Conservation (phyloP, 2,329 filamentous ascomycete species). For the Calycina marina region DNA sequence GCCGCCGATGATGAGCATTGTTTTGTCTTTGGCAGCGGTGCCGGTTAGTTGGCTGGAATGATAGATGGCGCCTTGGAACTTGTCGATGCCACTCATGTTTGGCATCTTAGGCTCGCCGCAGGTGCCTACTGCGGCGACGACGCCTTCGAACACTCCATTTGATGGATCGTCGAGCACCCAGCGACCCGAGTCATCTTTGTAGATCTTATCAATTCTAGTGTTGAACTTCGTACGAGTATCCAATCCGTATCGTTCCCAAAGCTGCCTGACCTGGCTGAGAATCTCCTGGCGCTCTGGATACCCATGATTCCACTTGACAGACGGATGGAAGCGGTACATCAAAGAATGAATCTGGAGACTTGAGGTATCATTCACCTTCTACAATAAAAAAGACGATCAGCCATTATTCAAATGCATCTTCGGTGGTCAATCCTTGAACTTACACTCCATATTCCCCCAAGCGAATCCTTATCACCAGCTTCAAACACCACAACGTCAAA, state of each 20-base stretch:
- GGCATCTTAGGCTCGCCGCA: conserved; percentile 69
- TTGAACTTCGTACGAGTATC: conserved; percentile 59
- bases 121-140: conserved; percentile 66
- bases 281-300: conserved; percentile 70
- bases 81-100: conserved; percentile 51
- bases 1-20: conserved; percentile 61
- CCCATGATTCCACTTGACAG: conserved; percentile 57
- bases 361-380: conserved; percentile 71
- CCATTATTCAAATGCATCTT: conserved; percentile 1
- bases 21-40: conserved; percentile 59
- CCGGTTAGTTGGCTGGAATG: conserved; percentile 67
- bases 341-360: conserved; percentile 71
- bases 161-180: conserved; percentile 67
- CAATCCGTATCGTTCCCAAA: conserved; percentile 65
- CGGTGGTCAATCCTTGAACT: conserved; percentile 18
- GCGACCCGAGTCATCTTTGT: conserved; percentile 49
- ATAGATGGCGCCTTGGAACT: conserved; percentile 56
- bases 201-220: conserved; percentile 52
- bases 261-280: conserved; percentile 49
- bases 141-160: conserved; percentile 61
- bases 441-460: conserved; percentile 74
- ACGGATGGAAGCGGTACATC: conserved; percentile 82
- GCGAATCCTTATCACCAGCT: conserved; percentile 44
- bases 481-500: conserved; percentile 75
- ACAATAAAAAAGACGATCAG: conserved; percentile 1